Base-by-base conservation (phyloP, 768 basidiomycete genomes). In the Phaeotremella fagi region DNA sequence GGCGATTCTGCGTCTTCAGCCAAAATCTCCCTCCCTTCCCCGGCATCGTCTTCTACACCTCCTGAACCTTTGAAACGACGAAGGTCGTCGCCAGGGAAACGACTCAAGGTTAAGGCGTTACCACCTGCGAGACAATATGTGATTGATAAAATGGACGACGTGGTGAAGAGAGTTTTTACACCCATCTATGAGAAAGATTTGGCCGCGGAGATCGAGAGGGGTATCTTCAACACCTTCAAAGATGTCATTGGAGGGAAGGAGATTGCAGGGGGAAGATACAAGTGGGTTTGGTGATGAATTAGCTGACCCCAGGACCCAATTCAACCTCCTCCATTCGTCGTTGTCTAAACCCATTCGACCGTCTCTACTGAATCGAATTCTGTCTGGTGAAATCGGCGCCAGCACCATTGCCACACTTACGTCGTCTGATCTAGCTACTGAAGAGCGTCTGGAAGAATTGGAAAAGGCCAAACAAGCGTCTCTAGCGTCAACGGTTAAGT, bases 271-370 rank as follows among this genome's bases (percentile, higher is more conserved):
- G 55, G 38, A 3, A 54, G 59, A 33, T 74, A 74, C 54, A 74
- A 71, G 72, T 70, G 59, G 63, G 72, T 64, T 37, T 35, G 31
- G 16, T 7, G 7, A 33, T 33, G 31, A 33, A 33, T n/a, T n/a
- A n/a, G n/a, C n/a, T n/a, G n/a, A n/a, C n/a, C n/a, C 27, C 38
- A 74, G 72, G 49, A 49, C 63, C 15, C 70, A 72, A 61, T 69
- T 61, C 58, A 60, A 59, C 42, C 61, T 70, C 6, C 61, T 74
- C 26, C 33, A 38, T 18, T 65, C 64, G 0, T 65, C 67, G 12
- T 50, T 72, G 18, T 55, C 64, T 11, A 49, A 56, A 51, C 62
- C 64, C 18, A 51, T 69, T 3, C 70, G 71, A 23, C 44, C 52
- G 2, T 60, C 63, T 22, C 48, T 70, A 3, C 54, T 52, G 3